phyloP scores from a whole-genome alignment of 805 yeast genomes.

The Saccharomycopsis vini region DNA sequence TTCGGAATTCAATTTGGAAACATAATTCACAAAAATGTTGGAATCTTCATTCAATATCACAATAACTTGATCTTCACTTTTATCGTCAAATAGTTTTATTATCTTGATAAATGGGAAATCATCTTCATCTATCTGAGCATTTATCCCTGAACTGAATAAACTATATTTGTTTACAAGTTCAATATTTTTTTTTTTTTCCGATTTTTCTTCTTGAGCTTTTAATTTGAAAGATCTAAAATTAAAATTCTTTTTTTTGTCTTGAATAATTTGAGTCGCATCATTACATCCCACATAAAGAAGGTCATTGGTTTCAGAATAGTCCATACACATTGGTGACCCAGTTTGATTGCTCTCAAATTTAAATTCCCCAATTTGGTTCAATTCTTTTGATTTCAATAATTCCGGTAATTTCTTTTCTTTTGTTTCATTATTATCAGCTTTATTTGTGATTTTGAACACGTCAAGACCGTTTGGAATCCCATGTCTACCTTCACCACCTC shows the following conservation, averaged over 20 bases:
- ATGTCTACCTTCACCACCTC: constrained; percentile 93
- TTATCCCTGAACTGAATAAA: too few relatives aligned
- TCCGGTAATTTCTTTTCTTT: constrained; percentile 3
- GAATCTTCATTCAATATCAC: constrained; percentile 11
- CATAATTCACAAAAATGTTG: neutral
- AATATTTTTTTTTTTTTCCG: too few relatives aligned
- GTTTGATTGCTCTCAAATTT: constrained; percentile 11
- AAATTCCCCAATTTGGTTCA: neutral
- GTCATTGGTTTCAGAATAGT: constrained; percentile 35
- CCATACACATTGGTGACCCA: constrained; percentile 69
- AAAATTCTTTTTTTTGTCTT: too few relatives aligned
- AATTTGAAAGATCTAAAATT: too few relatives aligned
- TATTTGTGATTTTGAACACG: constrained; percentile 7
- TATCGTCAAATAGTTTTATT: too few relatives aligned
- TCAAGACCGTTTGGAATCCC: constrained; percentile 76
- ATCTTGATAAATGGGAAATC: too few relatives aligned
- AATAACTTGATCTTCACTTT: too few relatives aligned
- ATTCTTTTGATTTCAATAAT: constrained; percentile 12
- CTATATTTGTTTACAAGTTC: too few relatives aligned
- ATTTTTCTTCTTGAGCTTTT: too few relatives aligned
- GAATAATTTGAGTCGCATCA: constrained; percentile 27
- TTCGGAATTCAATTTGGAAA: neutral
- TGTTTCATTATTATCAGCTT: neutral
- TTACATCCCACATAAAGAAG: constrained; percentile 70
- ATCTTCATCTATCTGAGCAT: too few relatives aligned